Base-by-base conservation (phyloP, 1,284 basidiomycete species). In the Tilletia caries region DNA sequence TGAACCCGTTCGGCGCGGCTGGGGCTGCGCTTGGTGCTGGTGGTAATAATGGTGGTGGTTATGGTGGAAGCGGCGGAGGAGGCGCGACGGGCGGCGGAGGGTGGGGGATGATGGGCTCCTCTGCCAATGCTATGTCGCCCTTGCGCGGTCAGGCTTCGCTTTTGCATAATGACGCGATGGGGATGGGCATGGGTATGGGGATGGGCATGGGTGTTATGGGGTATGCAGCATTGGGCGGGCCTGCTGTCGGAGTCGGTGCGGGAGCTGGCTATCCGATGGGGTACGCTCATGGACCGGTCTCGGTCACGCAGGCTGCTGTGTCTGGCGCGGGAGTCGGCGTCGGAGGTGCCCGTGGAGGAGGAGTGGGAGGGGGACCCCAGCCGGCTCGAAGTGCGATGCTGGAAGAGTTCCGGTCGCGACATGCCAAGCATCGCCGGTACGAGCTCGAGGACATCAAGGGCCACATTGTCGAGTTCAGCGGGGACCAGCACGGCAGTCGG, bases 401-500 rank as follows among this genome's bases (percentile, higher is more conserved):
- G n/a, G 78, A 80, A 65, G 77, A 78, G 65, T 80, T 80, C 71
- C 72, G 77, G 27, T 68, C 69, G 48, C 70, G 74, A 1, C 72
- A 71, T 44, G 32, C 73, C 67, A 75, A 74, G 70, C 73, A 73
- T 54, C 52, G 52, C 6, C 20, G 52, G 23, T 76, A 78, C 70
- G 83, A 83, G 71, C 29, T 75, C 34, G 83, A 92, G 90, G 93
- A 96, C 79, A 91, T 98, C 77, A 87, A 87, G 67, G 93, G 92
- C 18, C 88, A 91, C 84, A 85, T 97, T 66, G 91, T 92, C 67
- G 96, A 98, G 83, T 98, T 98, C 83, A 91, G 92, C 74, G 89
- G 89, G 41, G 96, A 98, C 84, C 95, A 98, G 83, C 92, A 95
- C 62, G 85, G 79, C 91, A 48, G 44, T 27, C 93, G 54, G 88